A percentile compares a stretch with the other conserved stretches of the same genome.
Evolutionary conservation across 2,329 filamentous ascomycete species (phyloP).

Genomic region (Nothophoma quercina): DNA sequence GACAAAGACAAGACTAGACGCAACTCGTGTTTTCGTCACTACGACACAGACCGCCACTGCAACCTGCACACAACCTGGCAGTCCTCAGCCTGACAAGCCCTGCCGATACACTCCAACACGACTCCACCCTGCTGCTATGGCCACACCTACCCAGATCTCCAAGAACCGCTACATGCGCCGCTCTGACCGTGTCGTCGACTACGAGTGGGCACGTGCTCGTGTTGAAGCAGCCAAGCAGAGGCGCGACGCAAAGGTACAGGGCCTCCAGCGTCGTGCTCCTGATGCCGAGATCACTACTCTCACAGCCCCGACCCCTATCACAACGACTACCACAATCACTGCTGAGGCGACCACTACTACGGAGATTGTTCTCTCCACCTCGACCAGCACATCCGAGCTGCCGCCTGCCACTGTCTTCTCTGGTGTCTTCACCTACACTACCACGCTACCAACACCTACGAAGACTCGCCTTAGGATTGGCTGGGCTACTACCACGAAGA

Average conservation of each 20-base stretch:
- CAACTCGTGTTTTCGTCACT: slow-evolving; percentile 35
- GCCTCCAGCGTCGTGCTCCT: slow-evolving; percentile 45
- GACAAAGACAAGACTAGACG: slow-evolving; percentile 37
- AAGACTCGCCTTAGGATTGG: slow-evolving; percentile 38
- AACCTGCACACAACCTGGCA: slow-evolving; percentile 47
- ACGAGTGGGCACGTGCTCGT: slow-evolving; percentile 45
- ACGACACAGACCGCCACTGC: slow-evolving; percentile 48
- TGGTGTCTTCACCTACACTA: slow-evolving; percentile 42
- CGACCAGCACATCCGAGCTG: slow-evolving; percentile 37
- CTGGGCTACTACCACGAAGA: slow-evolving; percentile 40
- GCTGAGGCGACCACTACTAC: slow-evolving; percentile 39
- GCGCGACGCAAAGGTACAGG: slow-evolving; percentile 32
- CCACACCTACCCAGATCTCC: slow-evolving; percentile 35
- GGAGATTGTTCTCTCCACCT: slow-evolving; percentile 34
- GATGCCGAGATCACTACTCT: slow-evolving; percentile 47
- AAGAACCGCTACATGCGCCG: slow-evolving; percentile 36
- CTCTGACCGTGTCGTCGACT: slow-evolving; percentile 39
- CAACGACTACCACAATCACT: slow-evolving; percentile 41
- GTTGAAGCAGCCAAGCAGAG: slow-evolving; percentile 45
- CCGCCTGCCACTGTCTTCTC: slow-evolving; percentile 48
- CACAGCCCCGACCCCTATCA: slow-evolving; percentile 39
- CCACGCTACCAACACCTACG: slow-evolving; percentile 48
- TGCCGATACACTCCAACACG: slow-evolving; percentile 46
- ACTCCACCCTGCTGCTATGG: slow-evolving; percentile 40
- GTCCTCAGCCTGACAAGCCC: slow-evolving; percentile 43